phyloP scores from a whole-genome alignment of 176 grass and related monocot genomes.

The Olyra latifolia region DNA sequence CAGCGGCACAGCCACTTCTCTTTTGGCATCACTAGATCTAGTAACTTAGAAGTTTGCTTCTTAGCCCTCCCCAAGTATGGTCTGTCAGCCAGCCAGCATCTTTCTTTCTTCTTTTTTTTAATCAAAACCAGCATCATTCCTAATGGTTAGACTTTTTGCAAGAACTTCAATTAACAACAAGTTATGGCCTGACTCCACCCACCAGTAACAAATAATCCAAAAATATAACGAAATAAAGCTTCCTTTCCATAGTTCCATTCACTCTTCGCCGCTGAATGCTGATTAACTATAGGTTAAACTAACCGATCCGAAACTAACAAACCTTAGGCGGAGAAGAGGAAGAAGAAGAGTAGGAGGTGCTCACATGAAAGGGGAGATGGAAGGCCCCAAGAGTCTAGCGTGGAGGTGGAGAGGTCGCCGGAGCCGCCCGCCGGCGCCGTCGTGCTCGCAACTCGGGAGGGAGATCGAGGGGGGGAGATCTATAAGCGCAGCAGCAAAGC shows the following conservation, averaged over 20 bases:
- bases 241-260: not conserved
- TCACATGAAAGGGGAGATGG: not conserved
- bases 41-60: not conserved
- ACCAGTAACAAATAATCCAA: not conserved
- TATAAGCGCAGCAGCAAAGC: not conserved
- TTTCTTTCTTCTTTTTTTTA: too few relatives aligned
- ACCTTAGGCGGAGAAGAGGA: not conserved
- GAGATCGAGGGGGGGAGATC: not conserved
- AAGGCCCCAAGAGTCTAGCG: not conserved
- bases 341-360: not conserved
- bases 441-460: not conserved
- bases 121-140: too few relatives aligned
- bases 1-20: not conserved
- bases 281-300: not conserved
- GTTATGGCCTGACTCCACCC: not conserved
- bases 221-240: not conserved
- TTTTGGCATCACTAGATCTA: slow-evolving; percentile 1
- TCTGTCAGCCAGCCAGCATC: not conserved
- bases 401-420: not conserved
- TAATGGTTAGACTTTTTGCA: not conserved
- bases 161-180: not conserved
- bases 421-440: not conserved
- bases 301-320: not conserved
- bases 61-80: not conserved
- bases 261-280: not conserved